These are phyloP conservation scores for Colletotrichum noveboracense DNA, from an alignment of 2,329 filamentous ascomycete genomes.

Conservation along the genomic window DNA sequence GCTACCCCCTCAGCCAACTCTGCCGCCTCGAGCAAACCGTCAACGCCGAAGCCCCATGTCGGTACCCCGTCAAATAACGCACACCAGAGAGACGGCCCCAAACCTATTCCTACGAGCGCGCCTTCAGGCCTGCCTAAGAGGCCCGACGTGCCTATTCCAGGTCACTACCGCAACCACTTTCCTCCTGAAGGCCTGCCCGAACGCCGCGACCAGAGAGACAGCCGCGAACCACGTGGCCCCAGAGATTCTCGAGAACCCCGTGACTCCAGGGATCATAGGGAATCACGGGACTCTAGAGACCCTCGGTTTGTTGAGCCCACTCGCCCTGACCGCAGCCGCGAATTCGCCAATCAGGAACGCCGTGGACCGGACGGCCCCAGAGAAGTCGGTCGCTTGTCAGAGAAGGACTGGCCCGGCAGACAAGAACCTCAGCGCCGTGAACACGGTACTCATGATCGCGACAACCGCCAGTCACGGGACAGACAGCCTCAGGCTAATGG, in stretches of 20 bases:
- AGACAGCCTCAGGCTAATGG: slow-evolving; percentile 31
- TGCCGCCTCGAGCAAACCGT: slow-evolving; percentile 26
- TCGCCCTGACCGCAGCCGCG: slow-evolving; percentile 46
- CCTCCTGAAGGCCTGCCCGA: slow-evolving; percentile 26
- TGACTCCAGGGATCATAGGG: slow-evolving; percentile 28
- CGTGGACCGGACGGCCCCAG: slow-evolving; percentile 42
- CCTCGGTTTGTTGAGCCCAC: slow-evolving; percentile 42
- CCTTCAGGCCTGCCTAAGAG: slow-evolving; percentile 53
- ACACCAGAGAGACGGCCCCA: slow-evolving; percentile 34
- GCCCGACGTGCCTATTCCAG: slow-evolving; percentile 62
- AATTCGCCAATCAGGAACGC: slow-evolving; percentile 45
- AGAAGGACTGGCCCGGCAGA: slow-evolving; percentile 41
- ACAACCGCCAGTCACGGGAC: slow-evolving; percentile 34
- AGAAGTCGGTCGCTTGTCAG: slow-evolving; percentile 40
- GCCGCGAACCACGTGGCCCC: slow-evolving; percentile 33
- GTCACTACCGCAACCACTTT: slow-evolving; percentile 53
- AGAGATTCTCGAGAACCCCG: slow-evolving; percentile 30
- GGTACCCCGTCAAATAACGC: slow-evolving; percentile 10
- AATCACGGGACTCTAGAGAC: slow-evolving; percentile 40
- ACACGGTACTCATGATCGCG: slow-evolving; percentile 43
- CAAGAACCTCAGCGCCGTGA: slow-evolving; percentile 36
- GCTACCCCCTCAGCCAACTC: slow-evolving; percentile 12
- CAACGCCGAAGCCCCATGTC: slow-evolving; percentile 29
- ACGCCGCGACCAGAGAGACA: slow-evolving; percentile 32
- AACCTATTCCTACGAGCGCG: slow-evolving; percentile 36